Evolutionary conservation across 257 asterid genomes (phyloP).

Genomic region (Penstemon barbatus): DNA sequence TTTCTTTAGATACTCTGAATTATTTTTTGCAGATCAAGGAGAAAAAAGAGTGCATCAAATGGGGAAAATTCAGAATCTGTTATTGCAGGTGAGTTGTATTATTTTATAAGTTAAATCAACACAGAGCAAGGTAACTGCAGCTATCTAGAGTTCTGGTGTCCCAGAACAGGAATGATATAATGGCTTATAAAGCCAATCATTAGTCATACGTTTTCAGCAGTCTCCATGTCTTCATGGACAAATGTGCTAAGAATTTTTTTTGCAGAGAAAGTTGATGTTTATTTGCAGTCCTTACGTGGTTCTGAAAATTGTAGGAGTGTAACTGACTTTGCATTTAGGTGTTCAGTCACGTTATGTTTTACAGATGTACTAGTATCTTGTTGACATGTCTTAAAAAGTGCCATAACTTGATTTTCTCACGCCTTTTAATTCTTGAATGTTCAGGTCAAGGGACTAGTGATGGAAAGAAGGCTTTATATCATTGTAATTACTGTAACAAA

Average conservation of each 20-base stretch:
- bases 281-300: background rate
- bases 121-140: background rate
- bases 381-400: background rate
- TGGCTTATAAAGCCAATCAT: background rate
- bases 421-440: conserved; percentile 27
- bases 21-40: conserved; percentile 65
- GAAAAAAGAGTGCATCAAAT: conserved; percentile 72
- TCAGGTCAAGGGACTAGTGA: conserved; percentile 70
- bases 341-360: conserved; percentile 1
- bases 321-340: background rate
- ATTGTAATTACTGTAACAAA: conserved; percentile 85
- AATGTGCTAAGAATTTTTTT: background rate
- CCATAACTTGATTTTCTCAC: conserved; percentile 7
- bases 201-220: background rate
- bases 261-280: background rate
- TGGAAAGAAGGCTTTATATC: conserved; percentile 77
- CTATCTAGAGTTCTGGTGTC: conserved; percentile 7
- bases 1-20: background rate
- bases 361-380: conserved; percentile 11
- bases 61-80: conserved; percentile 71
- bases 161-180: background rate
- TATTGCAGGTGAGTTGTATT: conserved; percentile 48
- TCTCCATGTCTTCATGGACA: background rate
- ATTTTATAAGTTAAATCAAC: conserved; percentile 3
- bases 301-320: background rate